phyloP scores from a whole-genome alignment of 78 protist species.

The Polysphondylium violaceum region DNA sequence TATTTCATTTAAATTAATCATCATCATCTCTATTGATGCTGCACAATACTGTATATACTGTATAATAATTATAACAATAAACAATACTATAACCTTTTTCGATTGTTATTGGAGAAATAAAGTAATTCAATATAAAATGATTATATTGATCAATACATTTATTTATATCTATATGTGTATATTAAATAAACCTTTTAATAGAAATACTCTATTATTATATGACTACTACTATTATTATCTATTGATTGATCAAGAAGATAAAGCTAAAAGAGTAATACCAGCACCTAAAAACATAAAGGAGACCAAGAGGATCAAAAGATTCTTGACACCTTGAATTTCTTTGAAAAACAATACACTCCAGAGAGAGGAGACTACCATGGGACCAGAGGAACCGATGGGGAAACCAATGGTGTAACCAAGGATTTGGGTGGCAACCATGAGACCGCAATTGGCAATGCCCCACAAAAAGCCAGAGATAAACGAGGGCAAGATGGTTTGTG shows the following conservation, averaged over 20 bases:
- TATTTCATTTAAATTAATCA: constrained; percentile 8
- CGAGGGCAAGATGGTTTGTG: constrained; percentile 83
- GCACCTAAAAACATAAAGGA: constrained; percentile 73
- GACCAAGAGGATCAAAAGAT: constrained; percentile 63
- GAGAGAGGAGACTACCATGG: constrained; percentile 81
- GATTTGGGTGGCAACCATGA: constrained; percentile 80
- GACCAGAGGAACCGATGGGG: constrained; percentile 90
- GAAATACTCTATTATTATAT: too few relatives aligned
- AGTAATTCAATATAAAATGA: too few relatives aligned
- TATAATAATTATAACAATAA: too few relatives aligned
- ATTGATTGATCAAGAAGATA: too few relatives aligned
- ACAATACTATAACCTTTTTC: too few relatives aligned
- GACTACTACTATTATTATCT: too few relatives aligned
- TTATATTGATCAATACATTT: too few relatives aligned
- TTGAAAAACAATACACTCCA: constrained; percentile 85
- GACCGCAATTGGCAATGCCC: constrained; percentile 84
- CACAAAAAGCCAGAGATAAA: constrained; percentile 88
- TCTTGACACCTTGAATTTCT: constrained; percentile 89
- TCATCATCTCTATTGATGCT: too few relatives aligned
- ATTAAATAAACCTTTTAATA: too few relatives aligned
- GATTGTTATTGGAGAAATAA: too few relatives aligned
- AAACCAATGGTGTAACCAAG: constrained; percentile 78
- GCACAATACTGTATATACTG: too few relatives aligned
- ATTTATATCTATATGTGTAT: too few relatives aligned
- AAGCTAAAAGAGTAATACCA: constrained; percentile 66